A percentile compares a stretch with the other conserved stretches of the same genome.
phyloP scores from a whole-genome alignment of 2,329 filamentous ascomycete species.

The Onygena corvina region DNA sequence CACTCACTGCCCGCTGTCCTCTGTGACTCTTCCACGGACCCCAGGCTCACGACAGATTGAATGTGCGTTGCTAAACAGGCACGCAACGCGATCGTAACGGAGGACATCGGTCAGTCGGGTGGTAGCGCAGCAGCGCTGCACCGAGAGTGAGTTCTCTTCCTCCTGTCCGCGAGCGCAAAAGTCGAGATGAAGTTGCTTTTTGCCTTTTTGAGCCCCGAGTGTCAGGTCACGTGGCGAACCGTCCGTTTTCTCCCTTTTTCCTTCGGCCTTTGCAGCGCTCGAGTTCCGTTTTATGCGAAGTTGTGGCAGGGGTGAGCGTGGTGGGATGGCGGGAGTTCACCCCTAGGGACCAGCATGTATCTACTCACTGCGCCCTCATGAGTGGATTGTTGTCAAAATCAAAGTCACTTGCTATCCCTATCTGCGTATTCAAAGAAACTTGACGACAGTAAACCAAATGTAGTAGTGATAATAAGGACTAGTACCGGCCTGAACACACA shows the following conservation, averaged over 20 bases:
- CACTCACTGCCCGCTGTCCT: neutral
- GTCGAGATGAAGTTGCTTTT: neutral
- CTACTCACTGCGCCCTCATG: no score
- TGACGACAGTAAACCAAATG: constrained; percentile 2
- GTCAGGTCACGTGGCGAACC: neutral
- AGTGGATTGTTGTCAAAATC: no score
- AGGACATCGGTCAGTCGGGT: neutral
- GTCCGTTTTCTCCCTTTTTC: constrained; percentile 9
- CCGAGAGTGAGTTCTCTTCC: neutral
- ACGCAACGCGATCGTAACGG: neutral
- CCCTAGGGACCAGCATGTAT: neutral
- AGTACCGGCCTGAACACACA: no score
- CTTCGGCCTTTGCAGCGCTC: neutral
- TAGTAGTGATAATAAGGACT: neutral
- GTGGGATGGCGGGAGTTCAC: neutral
- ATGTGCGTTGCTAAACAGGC: neutral
- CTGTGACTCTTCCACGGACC: neutral
- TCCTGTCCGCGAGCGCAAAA: no score
- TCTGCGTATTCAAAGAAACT: no score
- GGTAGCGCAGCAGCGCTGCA: constrained; percentile 1
- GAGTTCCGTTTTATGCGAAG: neutral
- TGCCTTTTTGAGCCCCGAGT: neutral
- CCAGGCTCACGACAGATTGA: neutral
- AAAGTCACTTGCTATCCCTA: no score
- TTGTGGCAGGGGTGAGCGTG: neutral